Evolutionary conservation across 169 alveolate genomes (phyloP).

Genomic region (Eimeria praecox): DNA sequence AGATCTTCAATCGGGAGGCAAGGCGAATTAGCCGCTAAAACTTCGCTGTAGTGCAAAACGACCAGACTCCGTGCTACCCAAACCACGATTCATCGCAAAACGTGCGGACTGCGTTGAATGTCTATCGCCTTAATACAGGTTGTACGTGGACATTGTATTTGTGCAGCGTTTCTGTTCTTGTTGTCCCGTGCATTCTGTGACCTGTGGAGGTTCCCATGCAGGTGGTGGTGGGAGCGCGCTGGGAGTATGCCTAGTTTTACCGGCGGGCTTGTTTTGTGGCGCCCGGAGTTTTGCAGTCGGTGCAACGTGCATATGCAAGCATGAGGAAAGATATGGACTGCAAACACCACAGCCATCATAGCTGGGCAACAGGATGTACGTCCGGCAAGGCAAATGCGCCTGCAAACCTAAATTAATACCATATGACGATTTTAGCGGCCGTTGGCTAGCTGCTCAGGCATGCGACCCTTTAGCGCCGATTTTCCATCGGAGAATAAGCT

Average conservation of each 20-base stretch:
- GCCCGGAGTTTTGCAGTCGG: background rate
- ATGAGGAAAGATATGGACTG: background rate
- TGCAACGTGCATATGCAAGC: background rate
- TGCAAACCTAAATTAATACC: background rate
- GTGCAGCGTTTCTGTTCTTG: background rate
- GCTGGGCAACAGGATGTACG: conserved; percentile 4
- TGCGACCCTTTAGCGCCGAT: too few relatives aligned
- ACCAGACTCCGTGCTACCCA: background rate
- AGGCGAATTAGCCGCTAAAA: background rate
- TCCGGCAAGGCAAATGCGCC: background rate
- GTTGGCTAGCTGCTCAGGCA: background rate
- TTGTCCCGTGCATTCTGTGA: background rate
- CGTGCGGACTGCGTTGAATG: background rate
- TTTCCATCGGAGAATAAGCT: background rate
- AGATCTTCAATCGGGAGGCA: background rate
- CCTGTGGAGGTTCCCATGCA: background rate
- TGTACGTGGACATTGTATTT: background rate
- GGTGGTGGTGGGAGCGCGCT: background rate
- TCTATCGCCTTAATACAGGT: background rate
- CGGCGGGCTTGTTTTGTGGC: background rate
- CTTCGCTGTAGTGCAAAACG: background rate
- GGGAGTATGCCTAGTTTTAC: background rate
- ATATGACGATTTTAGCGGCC: background rate
- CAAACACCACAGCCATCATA: background rate
- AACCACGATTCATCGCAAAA: background rate